Conservation (phyloP, 1,284 basidiomycete genomes). For the Psilocybe mexicana region DNA sequence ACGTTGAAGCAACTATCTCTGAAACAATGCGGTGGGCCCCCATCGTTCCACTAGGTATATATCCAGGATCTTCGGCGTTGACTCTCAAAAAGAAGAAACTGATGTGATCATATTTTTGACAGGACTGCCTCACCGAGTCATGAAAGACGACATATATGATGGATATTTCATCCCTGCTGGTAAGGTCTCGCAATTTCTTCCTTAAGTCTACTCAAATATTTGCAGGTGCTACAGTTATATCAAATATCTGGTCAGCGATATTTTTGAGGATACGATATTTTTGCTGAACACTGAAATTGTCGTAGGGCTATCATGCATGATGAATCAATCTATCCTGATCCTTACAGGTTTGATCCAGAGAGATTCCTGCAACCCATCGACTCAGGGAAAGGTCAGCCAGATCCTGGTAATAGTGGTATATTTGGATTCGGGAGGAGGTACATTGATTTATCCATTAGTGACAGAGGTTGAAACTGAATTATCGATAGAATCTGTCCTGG, state of each 20-base stretch:
- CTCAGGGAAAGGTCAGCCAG: conserved; percentile 21
- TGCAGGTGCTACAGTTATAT: conserved; percentile 24
- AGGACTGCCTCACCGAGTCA: conserved; percentile 31
- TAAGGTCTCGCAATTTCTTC: conserved; percentile 15
- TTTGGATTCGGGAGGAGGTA: conserved; percentile 41
- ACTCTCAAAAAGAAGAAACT: background rate
- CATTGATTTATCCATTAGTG: background rate
- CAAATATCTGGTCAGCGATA: conserved; percentile 35
- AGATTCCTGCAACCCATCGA: conserved; percentile 35
- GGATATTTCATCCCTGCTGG: conserved; percentile 36
- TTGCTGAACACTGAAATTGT: background rate
- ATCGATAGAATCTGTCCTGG: conserved; percentile 37
- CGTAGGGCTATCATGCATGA: conserved; percentile 43
- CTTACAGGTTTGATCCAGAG: conserved; percentile 40
- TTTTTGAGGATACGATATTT: no score
- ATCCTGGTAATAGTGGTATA: conserved; percentile 27
- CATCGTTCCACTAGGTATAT: conserved; percentile 8
- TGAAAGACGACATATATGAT: conserved; percentile 33
- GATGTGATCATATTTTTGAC: background rate
- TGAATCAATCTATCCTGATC: conserved; percentile 37
- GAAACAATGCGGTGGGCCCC: conserved; percentile 32
- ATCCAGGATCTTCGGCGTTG: no score
- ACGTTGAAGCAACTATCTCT: conserved; percentile 31
- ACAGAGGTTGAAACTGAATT: background rate
- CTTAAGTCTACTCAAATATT: background rate